Evolutionary conservation across 75 land plant genomes (phyloP).

Genomic region (Cupressus sempervirens): DNA sequence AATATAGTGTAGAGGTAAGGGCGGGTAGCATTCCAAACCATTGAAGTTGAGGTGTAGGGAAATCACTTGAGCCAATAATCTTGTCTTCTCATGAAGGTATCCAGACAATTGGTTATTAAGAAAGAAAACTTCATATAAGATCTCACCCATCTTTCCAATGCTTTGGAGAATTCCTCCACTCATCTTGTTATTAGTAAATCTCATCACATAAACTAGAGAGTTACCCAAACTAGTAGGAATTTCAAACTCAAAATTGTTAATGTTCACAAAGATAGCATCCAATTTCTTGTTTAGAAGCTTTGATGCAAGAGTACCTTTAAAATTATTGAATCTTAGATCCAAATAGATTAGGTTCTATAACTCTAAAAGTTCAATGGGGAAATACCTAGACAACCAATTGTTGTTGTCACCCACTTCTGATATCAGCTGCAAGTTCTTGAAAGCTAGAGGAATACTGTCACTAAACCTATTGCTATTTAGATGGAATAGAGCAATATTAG

Average conservation of each 20-base stretch:
- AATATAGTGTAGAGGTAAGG: conserved; percentile 46
- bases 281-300: conserved; percentile 56
- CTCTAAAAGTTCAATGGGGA: conserved; percentile 41
- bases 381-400: conserved; percentile 70
- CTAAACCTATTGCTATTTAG: conserved; percentile 73
- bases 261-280: conserved; percentile 86
- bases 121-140: conserved; percentile 64
- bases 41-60: conserved; percentile 78
- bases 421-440: conserved; percentile 36
- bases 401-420: conserved; percentile 83
- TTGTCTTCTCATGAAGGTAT: conserved; percentile 61
- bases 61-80: conserved; percentile 27
- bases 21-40: conserved; percentile 55
- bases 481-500: conserved; percentile 61
- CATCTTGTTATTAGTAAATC: conserved; percentile 71
- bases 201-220: conserved; percentile 74
- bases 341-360: conserved; percentile 62
- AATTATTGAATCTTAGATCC: conserved; percentile 78
- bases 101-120: conserved; percentile 73
- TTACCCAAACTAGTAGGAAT: conserved; percentile 62
- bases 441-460: conserved; percentile 57
- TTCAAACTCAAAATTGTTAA: conserved; percentile 58
- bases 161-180: conserved; percentile 60
- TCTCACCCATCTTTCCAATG: conserved; percentile 44
- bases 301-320: conserved; percentile 51